Evolutionary conservation across 352 stramenopile species (phyloP).

Genomic region (Globisporangium takayamanum): DNA sequence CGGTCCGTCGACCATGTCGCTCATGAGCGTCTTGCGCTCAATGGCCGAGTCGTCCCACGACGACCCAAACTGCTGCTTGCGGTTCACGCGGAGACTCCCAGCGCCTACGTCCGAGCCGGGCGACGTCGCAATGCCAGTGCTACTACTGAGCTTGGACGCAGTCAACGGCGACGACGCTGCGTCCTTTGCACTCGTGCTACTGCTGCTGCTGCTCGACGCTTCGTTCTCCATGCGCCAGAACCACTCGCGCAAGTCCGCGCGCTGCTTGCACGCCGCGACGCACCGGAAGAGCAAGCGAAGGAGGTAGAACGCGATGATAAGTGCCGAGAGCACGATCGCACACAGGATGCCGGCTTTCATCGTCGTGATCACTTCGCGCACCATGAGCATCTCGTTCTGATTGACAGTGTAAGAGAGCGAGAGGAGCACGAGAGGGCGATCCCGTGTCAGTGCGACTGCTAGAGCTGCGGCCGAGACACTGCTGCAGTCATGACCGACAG

Average conservation of each 20-base stretch:
- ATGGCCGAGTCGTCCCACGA: constrained; percentile 77
- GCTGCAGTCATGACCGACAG: background rate
- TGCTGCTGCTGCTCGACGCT: background rate
- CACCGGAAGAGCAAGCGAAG: constrained; percentile 64
- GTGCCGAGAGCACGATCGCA: constrained; percentile 56
- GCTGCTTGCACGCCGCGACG: constrained; percentile 60
- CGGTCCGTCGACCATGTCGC: constrained; percentile 36
- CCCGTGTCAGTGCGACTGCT: background rate
- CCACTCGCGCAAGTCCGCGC: constrained; percentile 69
- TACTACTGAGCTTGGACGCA: background rate
- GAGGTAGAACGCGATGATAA: constrained; percentile 73
- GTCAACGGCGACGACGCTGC: constrained; percentile 10
- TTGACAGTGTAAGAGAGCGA: background rate
- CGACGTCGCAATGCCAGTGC: background rate
- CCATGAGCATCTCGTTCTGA: constrained; percentile 72
- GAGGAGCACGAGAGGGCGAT: background rate
- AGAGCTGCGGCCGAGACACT: background rate
- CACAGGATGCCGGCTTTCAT: constrained; percentile 82
- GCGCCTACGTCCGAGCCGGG: constrained; percentile 10
- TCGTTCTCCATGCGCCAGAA: constrained; percentile 57
- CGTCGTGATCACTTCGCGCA: constrained; percentile 79
- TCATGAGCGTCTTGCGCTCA: constrained; percentile 71
- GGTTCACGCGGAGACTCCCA: constrained; percentile 49
- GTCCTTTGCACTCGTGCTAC: constrained; percentile 1
- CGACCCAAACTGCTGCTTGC: constrained; percentile 66